These are phyloP conservation scores for Helenozyma rhizophorensis DNA, from an alignment of 805 yeast genomes.

Conservation along the genomic window DNA sequence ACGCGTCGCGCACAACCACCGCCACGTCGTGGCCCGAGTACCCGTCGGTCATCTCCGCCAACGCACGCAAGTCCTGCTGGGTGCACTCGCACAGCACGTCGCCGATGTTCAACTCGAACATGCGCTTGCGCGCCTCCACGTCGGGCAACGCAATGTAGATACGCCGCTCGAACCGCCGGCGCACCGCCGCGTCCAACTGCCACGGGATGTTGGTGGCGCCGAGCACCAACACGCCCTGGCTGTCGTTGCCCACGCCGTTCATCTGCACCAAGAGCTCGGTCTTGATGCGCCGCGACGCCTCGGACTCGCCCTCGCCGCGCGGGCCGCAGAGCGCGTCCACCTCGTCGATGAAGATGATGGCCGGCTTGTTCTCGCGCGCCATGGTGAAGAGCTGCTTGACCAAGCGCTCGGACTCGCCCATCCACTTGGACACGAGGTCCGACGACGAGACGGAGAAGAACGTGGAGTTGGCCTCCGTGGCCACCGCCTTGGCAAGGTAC, in stretches of 20 bases:
- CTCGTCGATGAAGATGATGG: slow-evolving; percentile 95
- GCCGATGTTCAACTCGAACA: slow-evolving; percentile 94
- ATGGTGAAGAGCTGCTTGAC: slow-evolving; percentile 91
- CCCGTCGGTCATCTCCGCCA: slow-evolving; percentile 94
- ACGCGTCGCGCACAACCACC: slow-evolving; percentile 93
- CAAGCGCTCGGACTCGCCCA: slow-evolving; percentile 97
- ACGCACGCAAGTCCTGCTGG: slow-evolving; percentile 64
- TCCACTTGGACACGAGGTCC: slow-evolving; percentile 96
- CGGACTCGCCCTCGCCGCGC: slow-evolving; percentile 96
- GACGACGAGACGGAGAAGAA: slow-evolving; percentile 95
- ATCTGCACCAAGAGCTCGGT: slow-evolving; percentile 94
- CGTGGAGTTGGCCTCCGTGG: slow-evolving; percentile 96
- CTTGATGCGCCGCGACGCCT: slow-evolving; percentile 92
- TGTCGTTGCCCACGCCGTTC: slow-evolving; percentile 98
- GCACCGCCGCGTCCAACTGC: slow-evolving; percentile 96
- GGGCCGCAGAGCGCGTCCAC: slow-evolving; percentile 98
- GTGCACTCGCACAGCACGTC: slow-evolving; percentile 78
- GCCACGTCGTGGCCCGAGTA: slow-evolving; percentile 97
- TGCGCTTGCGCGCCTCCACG: slow-evolving; percentile 80
- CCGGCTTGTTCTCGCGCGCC: slow-evolving; percentile 96
- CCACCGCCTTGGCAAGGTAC: slow-evolving; percentile 94
- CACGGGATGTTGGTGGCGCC: slow-evolving; percentile 99
- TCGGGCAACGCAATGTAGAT: slow-evolving; percentile 95
- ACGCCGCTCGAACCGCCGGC: slow-evolving; percentile 94
- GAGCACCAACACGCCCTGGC: slow-evolving; percentile 85